Base-by-base conservation (phyloP, 352 stramenopile genomes). In the Peronosclerospora sorghi region DNA sequence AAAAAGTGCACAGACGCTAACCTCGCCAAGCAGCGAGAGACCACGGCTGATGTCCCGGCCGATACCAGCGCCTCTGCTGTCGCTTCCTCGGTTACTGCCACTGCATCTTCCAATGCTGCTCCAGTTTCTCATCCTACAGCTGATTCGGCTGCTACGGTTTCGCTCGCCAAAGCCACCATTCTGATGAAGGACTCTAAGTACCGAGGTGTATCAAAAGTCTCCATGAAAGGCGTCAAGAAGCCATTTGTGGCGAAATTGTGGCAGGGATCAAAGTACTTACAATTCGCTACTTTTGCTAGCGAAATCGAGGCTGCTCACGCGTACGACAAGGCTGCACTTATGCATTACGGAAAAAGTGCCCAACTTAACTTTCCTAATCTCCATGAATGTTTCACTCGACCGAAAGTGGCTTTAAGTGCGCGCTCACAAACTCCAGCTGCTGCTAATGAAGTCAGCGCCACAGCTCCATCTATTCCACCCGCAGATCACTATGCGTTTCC, bases 351-450 rank as follows among this genome's bases (percentile, higher is more conserved):
- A 32, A 73, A 66, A 34, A 59, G 42, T 27, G 73, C 71, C 40
- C 64, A 86, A 54, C 73, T 88, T 32, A 88, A 88, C 47, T 88
- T 88, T 42, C 73, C 76, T 32, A 73, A 88, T 46, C 51, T 88
- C 27, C 73, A 86, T 51, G 71, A 82, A 32, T 78, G 68, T 39
- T 83, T 83, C 28, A 53, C 77, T 21, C 70, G 58, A 4, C 56
- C 62, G 0, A 59, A 77, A 29, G 51, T 54, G 21, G 45, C 55
- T 7, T 70, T 62, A 24, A 62, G 35, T 14, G 46, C 54, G 26
- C 65, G 47, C 0, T 37, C 47, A 23, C 51, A 55, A 15, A 56
- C 41, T 21, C 18, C 45, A 12, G 53, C 21, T 28, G 5, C 40
- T 17, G 32, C 32, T 24, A 18, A 32, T 12, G 30, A 47, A 19